These are phyloP conservation scores for Suillus subalutaceus DNA, from an alignment of 768 basidiomycete genomes.

Conservation along the genomic window DNA sequence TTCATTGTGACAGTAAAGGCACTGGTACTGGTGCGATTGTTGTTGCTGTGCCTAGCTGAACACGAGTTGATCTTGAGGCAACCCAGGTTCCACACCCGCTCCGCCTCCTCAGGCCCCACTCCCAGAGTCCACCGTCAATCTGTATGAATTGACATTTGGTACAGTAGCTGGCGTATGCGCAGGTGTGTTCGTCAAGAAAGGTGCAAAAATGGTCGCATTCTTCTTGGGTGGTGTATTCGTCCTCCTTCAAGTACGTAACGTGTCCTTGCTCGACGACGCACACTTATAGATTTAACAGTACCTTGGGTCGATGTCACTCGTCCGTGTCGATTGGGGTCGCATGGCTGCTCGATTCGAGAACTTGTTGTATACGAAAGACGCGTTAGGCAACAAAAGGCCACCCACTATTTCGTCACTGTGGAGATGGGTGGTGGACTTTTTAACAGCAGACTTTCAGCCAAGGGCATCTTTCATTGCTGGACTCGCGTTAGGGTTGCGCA, in stretches of 20 bases:
- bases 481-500: slow-evolving; percentile 74
- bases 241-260: slow-evolving; percentile 73
- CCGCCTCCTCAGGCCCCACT: slow-evolving; percentile 40
- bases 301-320: slow-evolving; percentile 67
- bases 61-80: slow-evolving; percentile 14
- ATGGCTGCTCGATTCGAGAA: slow-evolving; percentile 71
- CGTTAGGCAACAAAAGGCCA: slow-evolving; percentile 53
- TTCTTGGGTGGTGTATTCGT: slow-evolving; percentile 90
- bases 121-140: slow-evolving; percentile 73
- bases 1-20: slow-evolving; percentile 59
- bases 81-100: slow-evolving; percentile 12
- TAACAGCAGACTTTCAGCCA: slow-evolving; percentile 92
- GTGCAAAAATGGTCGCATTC: slow-evolving; percentile 83
- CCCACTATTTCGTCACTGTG: slow-evolving; percentile 70
- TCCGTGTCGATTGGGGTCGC: slow-evolving; percentile 82
- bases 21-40: neutral
- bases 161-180: slow-evolving; percentile 87
- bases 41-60: slow-evolving; percentile 11
- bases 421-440: slow-evolving; percentile 73
- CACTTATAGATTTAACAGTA: slow-evolving; percentile 55
- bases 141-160: slow-evolving; percentile 86
- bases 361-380: slow-evolving; percentile 66
- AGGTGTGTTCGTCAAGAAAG: slow-evolving; percentile 94
- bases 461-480: slow-evolving; percentile 89
- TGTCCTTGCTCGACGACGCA: neutral